Evolutionary conservation across 768 basidiomycete genomes (phyloP), one percentile per base, ranked within the genome.

Genomic region (Kwoniella botswanensis): DNA sequence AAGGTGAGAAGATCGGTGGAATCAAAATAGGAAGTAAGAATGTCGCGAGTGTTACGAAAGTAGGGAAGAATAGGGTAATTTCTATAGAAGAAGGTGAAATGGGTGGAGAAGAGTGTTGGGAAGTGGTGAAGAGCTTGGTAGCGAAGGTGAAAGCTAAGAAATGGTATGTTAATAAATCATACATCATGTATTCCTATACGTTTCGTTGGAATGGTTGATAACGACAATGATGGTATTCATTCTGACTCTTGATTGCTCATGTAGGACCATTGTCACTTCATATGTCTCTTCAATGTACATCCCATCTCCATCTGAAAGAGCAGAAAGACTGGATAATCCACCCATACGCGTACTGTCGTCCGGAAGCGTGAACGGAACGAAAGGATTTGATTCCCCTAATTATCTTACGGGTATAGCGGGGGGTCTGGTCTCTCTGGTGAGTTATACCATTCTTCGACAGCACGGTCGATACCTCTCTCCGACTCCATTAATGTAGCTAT

Each of bases 261-360:
- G 42, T 50, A 65, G 63, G 63, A 70, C 56, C 63, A 46, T 59
- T 18, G 17, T 79, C 13, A 60, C 74, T 7, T 72, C 76, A 12
- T 77, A 79, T 56, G 69, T 75, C 12, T 76, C 76, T 4, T 60
- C 74, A 3, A 73, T 79, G 71, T 79, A 79, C 63, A 76, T 79
- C 13, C 78, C 71, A 15, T 64, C 63, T 6, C 11, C 41, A 4
- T 21, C 22, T 29, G 50, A 63, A 44, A 26, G n/a, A 57, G 21
- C 41, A 15, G 43, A 44, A 50, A 46, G 55, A 24, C n/a, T 12
- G n/a, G 21, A 41, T 10, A 42, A 55, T 17, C 46, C 74, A 5
- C 71, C 74, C 15, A 67, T 72, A 21, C 68, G 74, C n/a, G n/a
- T 63, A 11, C 50, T 72, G 3, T 64, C 60, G n/a, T 54, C 22